Conservation (phyloP, 208 protist species). For the Novymonas esmeraldas region DNA sequence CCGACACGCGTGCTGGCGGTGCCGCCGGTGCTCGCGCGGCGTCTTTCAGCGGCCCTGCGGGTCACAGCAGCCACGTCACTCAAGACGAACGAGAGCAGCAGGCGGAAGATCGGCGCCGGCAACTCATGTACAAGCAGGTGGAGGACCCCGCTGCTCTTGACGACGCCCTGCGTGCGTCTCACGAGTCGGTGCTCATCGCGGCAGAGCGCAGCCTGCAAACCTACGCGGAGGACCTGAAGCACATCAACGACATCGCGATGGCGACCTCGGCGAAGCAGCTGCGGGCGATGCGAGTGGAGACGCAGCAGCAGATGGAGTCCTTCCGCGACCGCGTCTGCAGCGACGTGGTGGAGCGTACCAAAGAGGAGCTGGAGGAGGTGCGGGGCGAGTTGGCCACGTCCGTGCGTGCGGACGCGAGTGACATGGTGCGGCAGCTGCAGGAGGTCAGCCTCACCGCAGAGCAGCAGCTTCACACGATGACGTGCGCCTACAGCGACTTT, state of each 20-base stretch:
- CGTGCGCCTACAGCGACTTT: conserved; percentile 43
- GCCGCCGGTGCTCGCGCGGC: background rate
- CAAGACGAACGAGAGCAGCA: conserved; percentile 16
- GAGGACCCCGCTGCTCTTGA: conserved; percentile 32
- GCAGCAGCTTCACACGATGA: conserved; percentile 40
- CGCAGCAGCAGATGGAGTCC: conserved; percentile 46
- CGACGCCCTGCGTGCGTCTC: conserved; percentile 38
- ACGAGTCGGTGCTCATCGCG: conserved; percentile 49
- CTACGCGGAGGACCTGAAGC: conserved; percentile 62
- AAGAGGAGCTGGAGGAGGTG: conserved; percentile 54
- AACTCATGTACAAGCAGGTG: conserved; percentile 28
- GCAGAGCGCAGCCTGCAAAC: conserved; percentile 65
- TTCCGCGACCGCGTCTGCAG: conserved; percentile 52
- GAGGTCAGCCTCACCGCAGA: conserved; percentile 34
- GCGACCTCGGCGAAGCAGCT: conserved; percentile 67
- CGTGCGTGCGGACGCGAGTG: conserved; percentile 37
- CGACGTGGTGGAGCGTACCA: conserved; percentile 42
- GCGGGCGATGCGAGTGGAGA: conserved; percentile 42
- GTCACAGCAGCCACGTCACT: background rate
- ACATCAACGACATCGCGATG: conserved; percentile 64
- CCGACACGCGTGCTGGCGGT: background rate
- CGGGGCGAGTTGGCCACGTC: conserved; percentile 44
- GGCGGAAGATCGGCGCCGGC: conserved; percentile 26
- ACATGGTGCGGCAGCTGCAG: conserved; percentile 49
- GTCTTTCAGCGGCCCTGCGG: background rate